Base-by-base conservation (phyloP, 2,329 filamentous ascomycete genomes). In the Verticillium dahliae region DNA sequence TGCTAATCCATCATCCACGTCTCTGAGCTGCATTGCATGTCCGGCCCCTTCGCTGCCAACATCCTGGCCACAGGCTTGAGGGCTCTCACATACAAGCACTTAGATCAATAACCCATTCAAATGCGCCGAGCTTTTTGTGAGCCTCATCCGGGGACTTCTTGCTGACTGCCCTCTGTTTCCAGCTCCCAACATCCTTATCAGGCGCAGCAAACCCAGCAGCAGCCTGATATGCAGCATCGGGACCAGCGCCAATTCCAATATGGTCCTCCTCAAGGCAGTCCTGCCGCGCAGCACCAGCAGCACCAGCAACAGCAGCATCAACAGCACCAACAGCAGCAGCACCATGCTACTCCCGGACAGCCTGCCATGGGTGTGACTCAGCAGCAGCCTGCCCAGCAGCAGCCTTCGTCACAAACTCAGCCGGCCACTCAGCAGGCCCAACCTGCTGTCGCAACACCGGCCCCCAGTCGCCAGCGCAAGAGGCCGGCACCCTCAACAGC, bases 141-240 rank as follows among this genome's bases (percentile, higher is more conserved):
- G 35, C 35, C 55, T 64, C 61, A 61, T 60, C 61, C 65, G 31
- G 68, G 74, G 78, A 75, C 78, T 69, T 66, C 62, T 62, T 68
- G 64, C 76, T 71, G 41, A 50, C 41, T 22, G n/a, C n/a, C n/a
- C n/a, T 73, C 75, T 37, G 41, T 37, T 54, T 14, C 4, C 67
- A 80, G 78, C 69, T 64, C 74, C 41, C 69, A 73, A 64, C 80
- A 84, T 69, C 71, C 77, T 60, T 84, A 84, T 68, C 80, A 80
- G 71, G 22, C 41, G 41, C 64, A 80, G 71, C 80, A 84, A 68
- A 71, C 77, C 60, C 83, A 84, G 68, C 80, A 80, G 71, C 64
- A 79, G 71, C 71, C 76, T 67, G 80, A 84, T 65, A 80, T 84
- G 80, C 75, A 72, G 66, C 75, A 76, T 63, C 76, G 77, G 61